Conservation (phyloP, 2,329 filamentous ascomycete genomes). For the Monosporascus sp. region DNA sequence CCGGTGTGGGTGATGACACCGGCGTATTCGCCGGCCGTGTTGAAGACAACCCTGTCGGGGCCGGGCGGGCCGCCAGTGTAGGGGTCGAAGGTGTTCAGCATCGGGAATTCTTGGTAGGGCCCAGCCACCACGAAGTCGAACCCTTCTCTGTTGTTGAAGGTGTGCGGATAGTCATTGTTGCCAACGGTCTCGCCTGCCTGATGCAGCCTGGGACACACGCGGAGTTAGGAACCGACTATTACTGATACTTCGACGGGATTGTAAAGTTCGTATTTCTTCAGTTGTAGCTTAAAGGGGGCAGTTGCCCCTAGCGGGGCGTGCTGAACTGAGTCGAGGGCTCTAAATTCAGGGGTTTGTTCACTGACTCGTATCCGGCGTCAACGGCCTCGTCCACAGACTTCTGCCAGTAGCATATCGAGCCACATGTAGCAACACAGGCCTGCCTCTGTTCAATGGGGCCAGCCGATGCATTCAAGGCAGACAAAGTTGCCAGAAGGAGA, state of each 20-base stretch:
- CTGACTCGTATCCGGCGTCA: conserved; percentile 26
- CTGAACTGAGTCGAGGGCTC: neutral
- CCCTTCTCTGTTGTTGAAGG: conserved; percentile 39
- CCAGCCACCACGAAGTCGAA: conserved; percentile 33
- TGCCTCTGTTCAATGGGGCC: conserved; percentile 13
- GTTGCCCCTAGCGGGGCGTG: no score
- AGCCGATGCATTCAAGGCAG: conserved; percentile 15
- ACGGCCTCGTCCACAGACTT: conserved; percentile 29
- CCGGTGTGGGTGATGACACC: conserved; percentile 62
- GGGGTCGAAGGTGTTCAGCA: conserved; percentile 28
- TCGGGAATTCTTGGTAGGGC: conserved; percentile 41
- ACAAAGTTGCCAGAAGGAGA: conserved; percentile 13
- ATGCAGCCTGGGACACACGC: conserved; percentile 2
- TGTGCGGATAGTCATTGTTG: conserved; percentile 35
- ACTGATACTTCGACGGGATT: no score
- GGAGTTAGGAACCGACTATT: no score
- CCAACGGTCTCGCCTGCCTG: conserved; percentile 13
- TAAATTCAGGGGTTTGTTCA: conserved; percentile 16
- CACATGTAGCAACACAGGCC: conserved; percentile 32
- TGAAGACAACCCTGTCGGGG: conserved; percentile 59
- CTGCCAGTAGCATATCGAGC: conserved; percentile 31
- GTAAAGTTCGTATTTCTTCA: no score
- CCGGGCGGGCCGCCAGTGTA: conserved; percentile 51
- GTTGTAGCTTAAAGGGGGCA: no score
- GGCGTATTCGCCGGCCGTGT: conserved; percentile 46